Evolutionary conservation across 2,329 filamentous ascomycete species (phyloP), one percentile per base, ranked within the genome.

Genomic region (Gnomoniopsis smithogilvyi): DNA sequence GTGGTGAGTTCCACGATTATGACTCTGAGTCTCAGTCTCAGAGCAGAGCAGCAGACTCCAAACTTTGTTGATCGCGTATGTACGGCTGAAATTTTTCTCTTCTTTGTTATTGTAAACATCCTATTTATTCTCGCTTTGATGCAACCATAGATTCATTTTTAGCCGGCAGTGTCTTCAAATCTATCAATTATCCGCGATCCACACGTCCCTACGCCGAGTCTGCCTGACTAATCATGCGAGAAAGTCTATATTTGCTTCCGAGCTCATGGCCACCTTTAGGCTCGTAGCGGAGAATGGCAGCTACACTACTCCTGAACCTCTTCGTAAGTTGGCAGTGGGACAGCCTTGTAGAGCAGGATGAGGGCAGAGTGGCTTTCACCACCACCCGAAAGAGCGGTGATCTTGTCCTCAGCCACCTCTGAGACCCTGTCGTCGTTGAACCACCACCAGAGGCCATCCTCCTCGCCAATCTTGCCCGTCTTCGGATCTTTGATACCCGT

Each of bases 371-470:
- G 91, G 56, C 87, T 89, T 75, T 95, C 91, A 65, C 92, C 94
- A 69, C 96, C 95, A 60, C 95, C 96, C 53, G 92, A 84, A 54
- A 99, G 82, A 3, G 88, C 89, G 71, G 94, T 90, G 65, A 99
- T 96, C 79, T 96, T 95, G 67, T 98, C 94, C 26, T 85, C 80
- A 17, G 91, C 86, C 30, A 99, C 95, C 78, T 99, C 95, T 15
- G 89, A 87, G 36, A 99, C 95, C 78, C 92, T 96, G 71, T 99
- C 94, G 69, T 99, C 95, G 74, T 99, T 98, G 82, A 99, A 99
- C 94, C 95, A 99, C 94, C 95, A 99, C 95, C 95, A 99, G 68
- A 92, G 96, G 66, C 91, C 92, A 70, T 96, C 92, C 70, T 96
- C 92, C 69, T 90, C 86, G 56, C 84, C 86, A 68, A 85, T 80